Evolutionary conservation across 805 yeast species (phyloP).

Genomic region (Nakazawaea pomicola): DNA sequence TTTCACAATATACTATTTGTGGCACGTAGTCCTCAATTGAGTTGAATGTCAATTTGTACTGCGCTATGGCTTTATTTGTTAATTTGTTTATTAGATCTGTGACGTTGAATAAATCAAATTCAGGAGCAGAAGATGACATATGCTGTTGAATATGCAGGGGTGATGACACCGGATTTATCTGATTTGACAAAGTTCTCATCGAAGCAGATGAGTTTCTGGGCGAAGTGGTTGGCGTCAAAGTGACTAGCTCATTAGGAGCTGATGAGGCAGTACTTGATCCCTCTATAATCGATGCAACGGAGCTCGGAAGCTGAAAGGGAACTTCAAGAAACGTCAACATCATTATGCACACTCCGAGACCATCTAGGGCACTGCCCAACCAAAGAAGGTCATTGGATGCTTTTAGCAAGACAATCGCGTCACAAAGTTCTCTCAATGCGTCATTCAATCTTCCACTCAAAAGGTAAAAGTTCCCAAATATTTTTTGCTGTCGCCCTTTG

Average conservation of each 20-base stretch:
- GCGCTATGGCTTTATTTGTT: slow-evolving; percentile 33
- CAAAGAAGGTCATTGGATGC: slow-evolving; percentile 73
- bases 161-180: slow-evolving; percentile 1
- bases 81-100: slow-evolving; percentile 34
- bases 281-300: slow-evolving; percentile 20
- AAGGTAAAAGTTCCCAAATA: slow-evolving; percentile 70
- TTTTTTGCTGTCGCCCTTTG: slow-evolving; percentile 70
- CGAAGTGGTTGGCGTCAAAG: slow-evolving; percentile 31
- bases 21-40: slow-evolving; percentile 77
- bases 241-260: slow-evolving; percentile 18
- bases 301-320: slow-evolving; percentile 43
- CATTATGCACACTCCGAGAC: slow-evolving; percentile 61
- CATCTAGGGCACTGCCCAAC: slow-evolving; percentile 87
- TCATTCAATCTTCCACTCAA: slow-evolving; percentile 74
- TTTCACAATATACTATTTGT: slow-evolving; percentile 70
- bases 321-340: slow-evolving; percentile 53
- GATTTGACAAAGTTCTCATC: slow-evolving; percentile 15
- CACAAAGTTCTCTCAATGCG: slow-evolving; percentile 71
- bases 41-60: slow-evolving; percentile 45
- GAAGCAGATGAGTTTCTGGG: slow-evolving; percentile 36
- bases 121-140: slow-evolving; percentile 5
- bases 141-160: background rate
- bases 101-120: slow-evolving; percentile 17
- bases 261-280: slow-evolving; percentile 11
- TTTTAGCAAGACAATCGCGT: slow-evolving; percentile 56